Conservation (phyloP, 129 eudicot genomes). For the Cynara cardunculus region DNA sequence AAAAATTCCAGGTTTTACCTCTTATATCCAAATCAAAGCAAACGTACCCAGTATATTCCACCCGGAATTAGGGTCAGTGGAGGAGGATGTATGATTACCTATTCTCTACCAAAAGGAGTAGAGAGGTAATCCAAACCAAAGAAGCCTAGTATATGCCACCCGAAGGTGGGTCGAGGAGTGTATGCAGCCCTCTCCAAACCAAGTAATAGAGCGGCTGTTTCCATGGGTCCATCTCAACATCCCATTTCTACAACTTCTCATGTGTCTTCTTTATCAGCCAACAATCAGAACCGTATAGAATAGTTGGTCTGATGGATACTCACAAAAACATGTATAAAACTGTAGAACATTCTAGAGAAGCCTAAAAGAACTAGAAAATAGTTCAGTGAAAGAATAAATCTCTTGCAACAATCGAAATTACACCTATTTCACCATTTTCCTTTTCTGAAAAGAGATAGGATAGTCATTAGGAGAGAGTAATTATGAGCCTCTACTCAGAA, state of each 20-base stretch:
- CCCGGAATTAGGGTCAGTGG: not conserved
- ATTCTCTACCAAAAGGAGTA: not conserved
- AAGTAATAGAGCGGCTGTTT: too few species aligned
- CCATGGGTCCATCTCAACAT: too few species aligned
- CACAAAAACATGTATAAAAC: not conserved
- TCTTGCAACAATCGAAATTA: not conserved
- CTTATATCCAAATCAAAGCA: not conserved
- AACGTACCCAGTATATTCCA: too few species aligned
- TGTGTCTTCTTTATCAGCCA: too few species aligned
- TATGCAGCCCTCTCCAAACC: too few species aligned
- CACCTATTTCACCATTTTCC: not conserved
- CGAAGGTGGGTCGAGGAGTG: too few species aligned
- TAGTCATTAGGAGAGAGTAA: not conserved
- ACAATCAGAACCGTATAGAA: too few species aligned
- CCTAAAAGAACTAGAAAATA: not conserved
- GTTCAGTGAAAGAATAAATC: not conserved
- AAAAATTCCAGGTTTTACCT: not conserved
- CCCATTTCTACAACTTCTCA: too few species aligned
- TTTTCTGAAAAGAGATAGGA: not conserved
- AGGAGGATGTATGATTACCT: not conserved
- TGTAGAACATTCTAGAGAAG: not conserved
- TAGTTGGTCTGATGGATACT: not conserved
- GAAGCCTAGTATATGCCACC: too few species aligned
- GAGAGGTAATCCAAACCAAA: too few species aligned
- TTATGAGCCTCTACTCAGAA: not conserved